A percentile compares a stretch with the other conserved stretches of the same genome.
phyloP scores from a whole-genome alignment of 139 green algal species.

The Chlamydomonas asymmetrica region DNA sequence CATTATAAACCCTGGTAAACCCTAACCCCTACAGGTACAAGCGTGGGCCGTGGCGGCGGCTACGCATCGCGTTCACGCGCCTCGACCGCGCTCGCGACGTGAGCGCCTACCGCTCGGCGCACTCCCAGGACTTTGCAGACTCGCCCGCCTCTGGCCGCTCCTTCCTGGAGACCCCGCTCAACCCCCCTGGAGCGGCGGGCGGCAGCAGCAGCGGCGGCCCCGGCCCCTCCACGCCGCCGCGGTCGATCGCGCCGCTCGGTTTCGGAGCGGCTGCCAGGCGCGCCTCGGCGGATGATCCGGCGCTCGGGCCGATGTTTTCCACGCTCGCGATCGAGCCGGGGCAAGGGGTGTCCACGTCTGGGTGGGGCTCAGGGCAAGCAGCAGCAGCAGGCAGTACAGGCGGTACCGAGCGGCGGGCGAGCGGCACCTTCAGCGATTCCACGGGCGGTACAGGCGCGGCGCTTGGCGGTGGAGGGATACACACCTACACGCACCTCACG shows the following conservation, averaged over 20 bases:
- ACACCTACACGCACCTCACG: constrained; percentile 19
- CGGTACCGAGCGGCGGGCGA: no score
- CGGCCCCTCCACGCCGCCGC: not conserved
- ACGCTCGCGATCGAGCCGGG: no score
- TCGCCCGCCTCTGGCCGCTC: not conserved
- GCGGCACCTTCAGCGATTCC: no score
- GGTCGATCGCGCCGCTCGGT: no score
- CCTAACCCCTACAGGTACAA: constrained; percentile 13
- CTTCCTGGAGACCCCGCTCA: constrained; percentile 9
- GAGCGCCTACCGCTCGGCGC: constrained; percentile 15
- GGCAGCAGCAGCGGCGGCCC: not conserved
- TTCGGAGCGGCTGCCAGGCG: not conserved
- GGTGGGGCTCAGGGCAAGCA: not conserved
- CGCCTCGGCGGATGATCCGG: no score
- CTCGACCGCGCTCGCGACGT: constrained; percentile 16
- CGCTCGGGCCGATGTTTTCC: not conserved
- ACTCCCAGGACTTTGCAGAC: not conserved
- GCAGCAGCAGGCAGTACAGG: no score
- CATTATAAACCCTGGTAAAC: not conserved
- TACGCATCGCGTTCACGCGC: constrained; percentile 19
- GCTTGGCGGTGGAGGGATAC: no score
- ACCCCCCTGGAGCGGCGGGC: not conserved
- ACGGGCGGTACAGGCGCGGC: no score
- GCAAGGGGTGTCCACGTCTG: not conserved
- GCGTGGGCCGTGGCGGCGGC: constrained; percentile 12